Percentiles rank a stretch among this genome's conserved stretches.
These are phyloP conservation scores for Mycena leptocephala DNA, from an alignment of 768 basidiomycete species.

Conservation along the genomic window DNA sequence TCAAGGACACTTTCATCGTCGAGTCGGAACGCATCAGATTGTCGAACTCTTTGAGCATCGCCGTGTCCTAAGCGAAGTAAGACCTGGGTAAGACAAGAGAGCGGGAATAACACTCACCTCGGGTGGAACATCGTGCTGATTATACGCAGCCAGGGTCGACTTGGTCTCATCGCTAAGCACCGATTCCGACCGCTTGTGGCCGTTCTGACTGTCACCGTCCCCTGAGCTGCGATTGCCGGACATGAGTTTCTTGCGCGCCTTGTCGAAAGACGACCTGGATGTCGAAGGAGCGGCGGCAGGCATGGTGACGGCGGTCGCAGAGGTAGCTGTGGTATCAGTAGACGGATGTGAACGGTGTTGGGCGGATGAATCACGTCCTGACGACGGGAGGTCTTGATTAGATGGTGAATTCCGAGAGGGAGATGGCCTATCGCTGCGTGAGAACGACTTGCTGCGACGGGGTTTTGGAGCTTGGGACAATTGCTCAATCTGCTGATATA, in stretches of 20 bases:
- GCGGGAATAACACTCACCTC: conserved; percentile 55
- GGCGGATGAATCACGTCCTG: conserved; percentile 49
- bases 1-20: conserved; percentile 96
- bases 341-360: conserved; percentile 54
- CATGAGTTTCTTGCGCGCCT: conserved; percentile 74
- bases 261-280: conserved; percentile 77
- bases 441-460: conserved; percentile 80
- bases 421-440: conserved; percentile 66
- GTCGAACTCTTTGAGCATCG: conserved; percentile 88
- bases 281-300: conserved; percentile 43
- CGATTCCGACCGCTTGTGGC: conserved; percentile 73
- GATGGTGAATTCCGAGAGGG: conserved; percentile 64
- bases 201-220: conserved; percentile 57
- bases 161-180: conserved; percentile 66
- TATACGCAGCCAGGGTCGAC: conserved; percentile 49
- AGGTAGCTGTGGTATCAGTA: conserved; percentile 48
- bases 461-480: conserved; percentile 72
- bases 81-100: conserved; percentile 16
- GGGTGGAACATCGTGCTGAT: conserved; percentile 44
- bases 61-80: conserved; percentile 62
- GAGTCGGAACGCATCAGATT: conserved; percentile 91
- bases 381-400: conserved; percentile 55
- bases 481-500: conserved; percentile 85
- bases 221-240: conserved; percentile 55
- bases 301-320: conserved; percentile 42